These are phyloP conservation scores for Pythium myriotylum DNA, from an alignment of 352 stramenopile species.

Conservation along the genomic window DNA sequence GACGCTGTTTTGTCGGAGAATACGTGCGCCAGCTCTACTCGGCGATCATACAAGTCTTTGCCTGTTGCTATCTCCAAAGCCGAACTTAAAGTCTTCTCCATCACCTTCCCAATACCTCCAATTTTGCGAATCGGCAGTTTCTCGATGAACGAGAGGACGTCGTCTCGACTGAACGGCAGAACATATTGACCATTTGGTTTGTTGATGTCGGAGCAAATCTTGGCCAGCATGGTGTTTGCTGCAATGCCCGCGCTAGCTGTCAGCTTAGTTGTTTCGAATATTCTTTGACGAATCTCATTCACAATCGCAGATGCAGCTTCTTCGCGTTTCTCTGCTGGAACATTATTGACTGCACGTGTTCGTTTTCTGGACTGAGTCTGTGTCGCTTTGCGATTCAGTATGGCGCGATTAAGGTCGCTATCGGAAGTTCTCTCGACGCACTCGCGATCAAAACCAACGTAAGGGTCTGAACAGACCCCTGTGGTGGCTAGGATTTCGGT, in stretches of 20 bases:
- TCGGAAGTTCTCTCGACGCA: too few species aligned
- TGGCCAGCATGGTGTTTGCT: conserved; percentile 92
- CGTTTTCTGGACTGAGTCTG: conserved; percentile 1
- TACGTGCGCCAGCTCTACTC: conserved; percentile 61
- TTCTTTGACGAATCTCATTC: conserved; percentile 79
- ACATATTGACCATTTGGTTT: conserved; percentile 97
- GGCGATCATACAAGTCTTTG: conserved; percentile 66
- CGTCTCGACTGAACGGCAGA: conserved; percentile 73
- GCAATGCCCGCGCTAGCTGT: conserved; percentile 94
- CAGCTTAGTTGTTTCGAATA: conserved; percentile 87
- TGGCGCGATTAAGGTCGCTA: too few species aligned
- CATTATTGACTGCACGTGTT: conserved; percentile 10
- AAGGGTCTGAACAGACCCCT: neutral
- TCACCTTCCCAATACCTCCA: conserved; percentile 95
- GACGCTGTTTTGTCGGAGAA: conserved; percentile 67
- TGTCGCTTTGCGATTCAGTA: neutral
- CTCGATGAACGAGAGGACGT: conserved; percentile 89
- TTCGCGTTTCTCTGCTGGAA: conserved; percentile 25
- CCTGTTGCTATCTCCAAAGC: conserved; percentile 87
- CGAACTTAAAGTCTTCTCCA: conserved; percentile 89
- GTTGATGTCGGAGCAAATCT: conserved; percentile 96
- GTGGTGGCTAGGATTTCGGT: neutral
- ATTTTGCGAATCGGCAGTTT: conserved; percentile 92
- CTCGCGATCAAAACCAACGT: neutral
- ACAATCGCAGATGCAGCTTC: conserved; percentile 68